These are phyloP conservation scores for Maudiozyma serrabonitensis DNA, from an alignment of 805 yeast species.

Conservation along the genomic window DNA sequence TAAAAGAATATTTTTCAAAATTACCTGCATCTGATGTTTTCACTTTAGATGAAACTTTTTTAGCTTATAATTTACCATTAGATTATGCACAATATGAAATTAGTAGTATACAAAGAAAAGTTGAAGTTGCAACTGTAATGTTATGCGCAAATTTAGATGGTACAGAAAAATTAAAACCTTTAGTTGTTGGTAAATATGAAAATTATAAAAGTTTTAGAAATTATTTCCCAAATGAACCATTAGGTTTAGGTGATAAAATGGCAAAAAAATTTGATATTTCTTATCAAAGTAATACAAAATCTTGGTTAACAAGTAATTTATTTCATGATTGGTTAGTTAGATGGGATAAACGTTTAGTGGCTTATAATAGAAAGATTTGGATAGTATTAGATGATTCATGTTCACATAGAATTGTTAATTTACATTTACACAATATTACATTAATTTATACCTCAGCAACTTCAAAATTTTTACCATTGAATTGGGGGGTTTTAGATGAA, in stretches of 20 bases:
- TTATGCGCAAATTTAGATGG: slow-evolving; percentile 56
- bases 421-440: slow-evolving; percentile 36
- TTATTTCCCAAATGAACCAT: slow-evolving; percentile 27
- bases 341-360: slow-evolving; percentile 46
- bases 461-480: slow-evolving; percentile 46
- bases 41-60: slow-evolving; percentile 50
- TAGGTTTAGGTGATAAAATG: slow-evolving; percentile 33
- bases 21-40: slow-evolving; percentile 45
- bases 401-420: slow-evolving; percentile 49
- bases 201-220: slow-evolving; percentile 34
- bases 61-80: slow-evolving; percentile 50
- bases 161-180: slow-evolving; percentile 49
- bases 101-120: slow-evolving; percentile 28
- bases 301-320: slow-evolving; percentile 53
- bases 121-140: slow-evolving; percentile 45
- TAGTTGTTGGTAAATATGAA: slow-evolving; percentile 52
- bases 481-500: slow-evolving; percentile 55
- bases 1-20: slow-evolving; percentile 38
- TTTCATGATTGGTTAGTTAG: slow-evolving; percentile 54
- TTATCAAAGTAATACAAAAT: slow-evolving; percentile 50
- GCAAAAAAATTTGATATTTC: slow-evolving; percentile 42
- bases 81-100: slow-evolving; percentile 43
- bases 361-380: slow-evolving; percentile 42
- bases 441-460: slow-evolving; percentile 32
- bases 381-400: slow-evolving; percentile 53